Evolutionary conservation across 169 alveolate species (phyloP), one percentile per base, ranked within the genome.

Genomic region (Neospora caninum): DNA sequence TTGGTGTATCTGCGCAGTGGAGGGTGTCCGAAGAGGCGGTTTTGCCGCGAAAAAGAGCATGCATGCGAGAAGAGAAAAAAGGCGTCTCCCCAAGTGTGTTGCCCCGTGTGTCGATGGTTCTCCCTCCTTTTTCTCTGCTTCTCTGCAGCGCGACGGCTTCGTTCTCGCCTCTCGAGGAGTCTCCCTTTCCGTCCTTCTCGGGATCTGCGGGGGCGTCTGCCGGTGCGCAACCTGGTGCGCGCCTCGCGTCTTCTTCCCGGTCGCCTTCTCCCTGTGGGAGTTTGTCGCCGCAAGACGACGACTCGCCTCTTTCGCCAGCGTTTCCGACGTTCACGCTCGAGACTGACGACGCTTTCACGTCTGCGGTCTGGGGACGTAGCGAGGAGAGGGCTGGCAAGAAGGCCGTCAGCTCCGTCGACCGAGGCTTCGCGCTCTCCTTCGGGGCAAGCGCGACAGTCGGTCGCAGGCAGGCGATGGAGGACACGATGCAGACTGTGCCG

Each of bases 341-440:
- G 73, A 64, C 20, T 4, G 20, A 64, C 73, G 4, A 9, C 7
- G 4, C 73, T 64, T 29, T 64, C 73, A 22, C 16, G 73, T 53
- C 73, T 13, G 73, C 73, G 16, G 73, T 16, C 73, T 64, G 34
- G n/a, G 73, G 73, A 1, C 31, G 31, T 1, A 29, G 73, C 73
- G 73, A 29, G 7, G 73, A 64, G 73, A 9, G 73, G 34, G 20
- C 25, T 9, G 25, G 34, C 31, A 64, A 64, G n/a, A 64, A 64
- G 73, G n/a, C 73, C 7, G 73, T 1, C 25, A 36, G 27, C 39
- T 1, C 42, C 1, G 84, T n/a, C 84, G 84, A 73, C 39, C 9
- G 84, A 73, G 84, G 84, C 84, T 73, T 73, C 43, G 84, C 84
- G 43, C 84, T 73, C 84, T 73, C 84, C 42, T 73, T 31, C 27